Evolutionary conservation across 495 filamentous ascomycete genomes (phyloP).

Genomic region (Penicillium antarcticum): DNA sequence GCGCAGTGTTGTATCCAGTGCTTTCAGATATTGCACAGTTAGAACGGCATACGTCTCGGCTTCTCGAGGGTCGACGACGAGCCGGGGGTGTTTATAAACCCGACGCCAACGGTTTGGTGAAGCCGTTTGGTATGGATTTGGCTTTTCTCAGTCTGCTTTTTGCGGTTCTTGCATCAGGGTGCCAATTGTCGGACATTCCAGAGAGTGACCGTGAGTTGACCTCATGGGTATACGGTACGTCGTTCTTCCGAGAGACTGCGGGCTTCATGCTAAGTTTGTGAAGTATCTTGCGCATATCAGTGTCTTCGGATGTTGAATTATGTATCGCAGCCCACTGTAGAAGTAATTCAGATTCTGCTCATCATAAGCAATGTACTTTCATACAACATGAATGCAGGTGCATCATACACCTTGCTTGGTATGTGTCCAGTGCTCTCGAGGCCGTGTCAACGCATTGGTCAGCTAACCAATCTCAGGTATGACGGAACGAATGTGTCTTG

Average conservation of each 20-base stretch:
- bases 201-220: constrained; percentile 54
- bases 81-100: constrained; percentile 42
- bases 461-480: constrained; percentile 37
- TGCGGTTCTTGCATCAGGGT: constrained; percentile 75
- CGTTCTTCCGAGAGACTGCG: neutral
- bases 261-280: constrained; percentile 7
- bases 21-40: constrained; percentile 66
- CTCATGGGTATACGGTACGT: constrained; percentile 57
- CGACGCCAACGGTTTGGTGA: constrained; percentile 33
- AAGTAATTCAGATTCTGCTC: constrained; percentile 55
- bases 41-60: constrained; percentile 60
- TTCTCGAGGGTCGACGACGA: constrained; percentile 62
- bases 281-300: constrained; percentile 61
- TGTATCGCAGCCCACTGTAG: constrained; percentile 53
- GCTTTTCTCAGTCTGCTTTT: constrained; percentile 54
- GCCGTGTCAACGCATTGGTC: neutral
- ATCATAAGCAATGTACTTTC: constrained; percentile 59
- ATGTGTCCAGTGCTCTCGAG: constrained; percentile 8
- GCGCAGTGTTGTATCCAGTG: constrained; percentile 76
- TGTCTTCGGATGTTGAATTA: constrained; percentile 61
- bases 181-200: constrained; percentile 70
- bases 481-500: constrained; percentile 57
- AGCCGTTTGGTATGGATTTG: constrained; percentile 43
- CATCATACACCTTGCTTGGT: constrained; percentile 59
- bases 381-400: constrained; percentile 63